Evolutionary conservation across 345 rosid genomes (phyloP).

Genomic region (Trapa bicornis): DNA sequence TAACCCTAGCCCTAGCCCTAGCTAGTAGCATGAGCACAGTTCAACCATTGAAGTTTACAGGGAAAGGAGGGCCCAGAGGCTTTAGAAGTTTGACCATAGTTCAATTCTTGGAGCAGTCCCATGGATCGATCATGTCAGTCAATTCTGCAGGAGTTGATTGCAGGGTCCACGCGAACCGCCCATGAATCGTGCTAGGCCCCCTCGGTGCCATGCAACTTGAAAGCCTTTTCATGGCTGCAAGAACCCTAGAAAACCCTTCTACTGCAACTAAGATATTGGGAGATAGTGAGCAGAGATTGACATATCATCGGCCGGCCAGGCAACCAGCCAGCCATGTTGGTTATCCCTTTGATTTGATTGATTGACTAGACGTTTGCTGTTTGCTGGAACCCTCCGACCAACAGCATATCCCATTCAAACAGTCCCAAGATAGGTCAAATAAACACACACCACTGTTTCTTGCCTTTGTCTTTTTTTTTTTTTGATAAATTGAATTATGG

Average conservation of each 20-base stretch:
- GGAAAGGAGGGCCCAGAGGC: neutral
- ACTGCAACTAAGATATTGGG: too few species aligned
- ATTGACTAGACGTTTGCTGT: neutral
- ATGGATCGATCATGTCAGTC: too few species aligned
- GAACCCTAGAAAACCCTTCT: too few species aligned
- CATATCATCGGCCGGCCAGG: too few species aligned
- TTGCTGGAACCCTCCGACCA: neutral
- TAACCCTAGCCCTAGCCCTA: too few species aligned
- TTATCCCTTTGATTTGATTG: neutral
- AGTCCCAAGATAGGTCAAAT: neutral
- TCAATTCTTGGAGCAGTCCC: too few species aligned
- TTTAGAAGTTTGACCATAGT: neutral
- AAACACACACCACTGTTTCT: neutral
- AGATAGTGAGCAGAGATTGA: too few species aligned
- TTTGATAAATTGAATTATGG: neutral
- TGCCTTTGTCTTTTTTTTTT: neutral
- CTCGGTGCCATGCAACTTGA: neutral
- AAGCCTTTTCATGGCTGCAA: neutral
- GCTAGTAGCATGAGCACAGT: too few species aligned
- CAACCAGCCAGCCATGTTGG: too few species aligned
- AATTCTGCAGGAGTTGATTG: neutral
- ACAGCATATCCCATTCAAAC: neutral
- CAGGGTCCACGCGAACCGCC: neutral
- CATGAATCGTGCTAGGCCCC: neutral
- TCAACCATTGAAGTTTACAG: too few species aligned